These are phyloP conservation scores for Malassezia psittaci DNA, from an alignment of 1,284 basidiomycete species.

Conservation along the genomic window DNA sequence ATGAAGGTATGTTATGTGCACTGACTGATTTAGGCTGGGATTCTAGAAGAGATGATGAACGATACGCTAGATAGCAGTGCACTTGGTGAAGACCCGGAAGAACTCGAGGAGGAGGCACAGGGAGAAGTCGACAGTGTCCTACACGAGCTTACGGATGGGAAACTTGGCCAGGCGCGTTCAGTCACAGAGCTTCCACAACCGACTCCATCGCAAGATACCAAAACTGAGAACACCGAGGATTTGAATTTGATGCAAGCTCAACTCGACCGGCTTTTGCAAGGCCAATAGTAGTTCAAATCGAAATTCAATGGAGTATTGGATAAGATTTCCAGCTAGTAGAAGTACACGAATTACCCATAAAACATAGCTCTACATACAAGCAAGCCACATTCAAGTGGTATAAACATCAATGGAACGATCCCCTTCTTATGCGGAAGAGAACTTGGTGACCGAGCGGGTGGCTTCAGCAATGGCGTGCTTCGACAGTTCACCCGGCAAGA, in stretches of 20 bases:
- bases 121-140: slow-evolving; percentile 94
- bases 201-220: slow-evolving; percentile 22
- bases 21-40: slow-evolving; percentile 42
- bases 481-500: slow-evolving; percentile 57
- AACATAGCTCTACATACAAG: neutral
- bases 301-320: neutral
- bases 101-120: slow-evolving; percentile 90
- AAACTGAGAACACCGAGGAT: slow-evolving; percentile 28
- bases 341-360: slow-evolving; percentile 15
- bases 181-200: slow-evolving; percentile 33
- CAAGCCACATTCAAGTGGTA: neutral
- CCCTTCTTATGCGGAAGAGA: slow-evolving; percentile 51
- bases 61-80: slow-evolving; percentile 49
- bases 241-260: slow-evolving; percentile 45
- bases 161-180: slow-evolving; percentile 35
- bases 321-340: slow-evolving; percentile 16
- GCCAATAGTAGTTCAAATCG: slow-evolving; percentile 8
- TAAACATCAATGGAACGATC: neutral
- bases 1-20: slow-evolving; percentile 57
- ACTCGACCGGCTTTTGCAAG: slow-evolving; percentile 39
- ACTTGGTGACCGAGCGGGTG: slow-evolving; percentile 58
- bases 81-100: slow-evolving; percentile 65
- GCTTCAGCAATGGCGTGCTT: slow-evolving; percentile 78
- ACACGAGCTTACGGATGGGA: slow-evolving; percentile 74
- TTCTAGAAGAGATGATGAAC: slow-evolving; percentile 51